Evolutionary conservation across 306 rosid genomes (phyloP), one percentile per base, ranked within the genome.

Genomic region (Ziziphus jujuba): DNA sequence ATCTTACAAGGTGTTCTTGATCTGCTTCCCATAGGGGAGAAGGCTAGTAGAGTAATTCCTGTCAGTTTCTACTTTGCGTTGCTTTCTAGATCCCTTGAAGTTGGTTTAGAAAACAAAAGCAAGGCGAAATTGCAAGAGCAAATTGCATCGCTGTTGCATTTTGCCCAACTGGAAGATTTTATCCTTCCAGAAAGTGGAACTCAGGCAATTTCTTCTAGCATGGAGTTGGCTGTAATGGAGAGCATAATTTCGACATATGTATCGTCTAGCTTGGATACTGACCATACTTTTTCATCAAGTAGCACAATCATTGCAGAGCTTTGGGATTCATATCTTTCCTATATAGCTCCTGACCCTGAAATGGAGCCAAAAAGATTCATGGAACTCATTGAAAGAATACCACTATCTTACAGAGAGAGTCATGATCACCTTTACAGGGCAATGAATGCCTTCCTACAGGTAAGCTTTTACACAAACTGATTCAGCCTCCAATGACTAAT

Each of bases 51-150:
- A 72, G 83, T 78, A 22, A 79, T 92, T 66, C 96, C 96, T 1
- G 84, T 89, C 0, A 85, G 96, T 8, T 89, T 92, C 69, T 89
- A 85, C 75, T 84, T 92, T 73, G 95, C 96, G 4, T 69, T 89
- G 82, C 92, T 92, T 67, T 84, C 95, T 15, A 89, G 76, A 80
- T 87, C 89, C 40, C 84, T 87, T 47, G 84, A 85, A 56, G 54
- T 84, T 28, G 86, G 86, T 19, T 56, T 80, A 70, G 79, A 69
- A 59, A 73, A 17, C 66, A 81, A 79, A 0, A 76, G 67, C 12
- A 78, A 70, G 51, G 84, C 56, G 16, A 87, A 79, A 80, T 71
- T 92, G 71, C 80, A 85, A 66, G 80, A 84, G 20, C 87, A 83
- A 53, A 85, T 92, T 54, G 85, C 81, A 21, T 78, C 80, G n/a